Percentiles rank a stretch among this genome's conserved stretches.
Evolutionary conservation across 768 basidiomycete genomes (phyloP).

Genomic region (Chalciporus sphaerocephalus): DNA sequence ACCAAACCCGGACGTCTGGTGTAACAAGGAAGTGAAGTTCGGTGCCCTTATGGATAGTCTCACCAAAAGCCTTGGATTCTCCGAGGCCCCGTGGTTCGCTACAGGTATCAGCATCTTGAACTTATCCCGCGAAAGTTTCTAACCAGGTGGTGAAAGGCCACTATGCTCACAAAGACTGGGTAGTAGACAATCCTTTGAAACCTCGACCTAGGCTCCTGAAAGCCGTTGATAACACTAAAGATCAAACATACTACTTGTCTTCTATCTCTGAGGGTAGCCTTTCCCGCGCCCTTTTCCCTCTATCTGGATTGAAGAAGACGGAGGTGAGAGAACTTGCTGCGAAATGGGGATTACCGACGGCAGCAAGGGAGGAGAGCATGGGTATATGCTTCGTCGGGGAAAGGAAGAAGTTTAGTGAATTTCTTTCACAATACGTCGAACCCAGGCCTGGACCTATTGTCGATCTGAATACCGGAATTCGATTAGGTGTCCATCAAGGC

Average conservation of each 20-base stretch:
- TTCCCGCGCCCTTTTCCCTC: slow-evolving; percentile 70
- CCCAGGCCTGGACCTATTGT: slow-evolving; percentile 68
- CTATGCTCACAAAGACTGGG: slow-evolving; percentile 72
- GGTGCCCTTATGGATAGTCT: slow-evolving; percentile 72
- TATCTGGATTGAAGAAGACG: slow-evolving; percentile 61
- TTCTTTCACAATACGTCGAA: slow-evolving; percentile 72
- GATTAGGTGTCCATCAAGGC: slow-evolving; percentile 62
- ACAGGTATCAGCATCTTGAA: slow-evolving; percentile 51
- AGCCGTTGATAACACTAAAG: slow-evolving; percentile 61
- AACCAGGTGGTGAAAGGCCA: slow-evolving; percentile 51
- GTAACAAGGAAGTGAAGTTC: slow-evolving; percentile 91
- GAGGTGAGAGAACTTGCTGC: slow-evolving; percentile 71
- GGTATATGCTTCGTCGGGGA: slow-evolving; percentile 94
- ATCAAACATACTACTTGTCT: slow-evolving; percentile 90
- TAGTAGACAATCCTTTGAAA: neutral
- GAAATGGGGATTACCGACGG: slow-evolving; percentile 61
- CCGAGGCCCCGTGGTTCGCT: slow-evolving; percentile 63
- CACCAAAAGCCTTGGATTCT: slow-evolving; percentile 27
- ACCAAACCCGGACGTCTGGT: slow-evolving; percentile 92
- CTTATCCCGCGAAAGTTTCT: neutral
- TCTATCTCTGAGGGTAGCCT: slow-evolving; percentile 67
- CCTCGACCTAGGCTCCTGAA: slow-evolving; percentile 52
- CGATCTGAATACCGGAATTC: slow-evolving; percentile 48
- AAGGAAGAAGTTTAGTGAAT: slow-evolving; percentile 63
- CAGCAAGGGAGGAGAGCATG: slow-evolving; percentile 80